Percentiles rank a stretch among this genome's conserved stretches.
These are phyloP conservation scores for Pleurotus citrinopileatus DNA, from an alignment of 768 basidiomycete genomes.

Conservation along the genomic window DNA sequence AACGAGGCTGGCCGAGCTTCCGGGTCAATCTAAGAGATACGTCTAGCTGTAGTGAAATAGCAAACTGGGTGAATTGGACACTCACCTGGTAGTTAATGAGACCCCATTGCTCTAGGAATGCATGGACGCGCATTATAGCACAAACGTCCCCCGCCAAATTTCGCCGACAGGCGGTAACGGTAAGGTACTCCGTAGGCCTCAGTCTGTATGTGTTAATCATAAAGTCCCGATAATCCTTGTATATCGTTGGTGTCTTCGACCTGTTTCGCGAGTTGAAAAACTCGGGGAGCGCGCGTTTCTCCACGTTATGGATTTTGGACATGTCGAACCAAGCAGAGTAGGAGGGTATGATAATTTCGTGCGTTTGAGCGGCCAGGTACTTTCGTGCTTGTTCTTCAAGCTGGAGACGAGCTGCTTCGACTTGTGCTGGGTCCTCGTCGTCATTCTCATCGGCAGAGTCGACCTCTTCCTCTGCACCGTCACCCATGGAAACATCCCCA, in stretches of 20 bases:
- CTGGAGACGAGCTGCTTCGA: slow-evolving; percentile 74
- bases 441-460: slow-evolving; percentile 82
- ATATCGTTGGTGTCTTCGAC: slow-evolving; percentile 93
- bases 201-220: slow-evolving; percentile 99
- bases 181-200: slow-evolving; percentile 92
- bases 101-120: slow-evolving; percentile 98
- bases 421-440: slow-evolving; percentile 81
- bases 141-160: slow-evolving; percentile 98
- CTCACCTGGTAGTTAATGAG: slow-evolving; percentile 96
- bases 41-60: slow-evolving; percentile 9
- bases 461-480: slow-evolving; percentile 70
- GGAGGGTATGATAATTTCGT: slow-evolving; percentile 95
- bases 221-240: slow-evolving; percentile 99
- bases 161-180: slow-evolving; percentile 93
- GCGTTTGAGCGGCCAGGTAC: slow-evolving; percentile 95
- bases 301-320: slow-evolving; percentile 89
- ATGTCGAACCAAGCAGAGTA: slow-evolving; percentile 99
- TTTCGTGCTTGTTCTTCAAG: slow-evolving; percentile 88
- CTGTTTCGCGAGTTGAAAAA: slow-evolving; percentile 97
- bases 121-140: slow-evolving; percentile 98
- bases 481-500: slow-evolving; percentile 80
- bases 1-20: slow-evolving; percentile 92
- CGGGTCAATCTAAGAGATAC: slow-evolving; percentile 88
- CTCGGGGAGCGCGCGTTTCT: slow-evolving; percentile 90
- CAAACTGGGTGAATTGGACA: neutral